Conservation (phyloP, 2,329 filamentous ascomycete genomes). For the Claviceps spartinae region DNA sequence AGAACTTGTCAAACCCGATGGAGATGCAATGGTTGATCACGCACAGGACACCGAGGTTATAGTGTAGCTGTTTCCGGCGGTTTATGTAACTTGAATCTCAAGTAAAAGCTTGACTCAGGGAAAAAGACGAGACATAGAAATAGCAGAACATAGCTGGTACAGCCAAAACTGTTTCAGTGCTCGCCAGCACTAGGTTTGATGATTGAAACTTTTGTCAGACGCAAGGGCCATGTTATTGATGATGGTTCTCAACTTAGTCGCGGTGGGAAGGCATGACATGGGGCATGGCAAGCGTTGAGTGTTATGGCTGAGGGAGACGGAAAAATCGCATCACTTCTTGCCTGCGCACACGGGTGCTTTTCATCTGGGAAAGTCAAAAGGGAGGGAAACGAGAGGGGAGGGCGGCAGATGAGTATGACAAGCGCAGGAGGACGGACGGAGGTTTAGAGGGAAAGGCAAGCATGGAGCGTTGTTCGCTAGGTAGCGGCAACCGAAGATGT, state of each 20-base stretch:
- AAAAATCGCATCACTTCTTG: not conserved
- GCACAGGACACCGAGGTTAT: slow-evolving; percentile 26
- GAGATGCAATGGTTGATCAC: slow-evolving; percentile 24
- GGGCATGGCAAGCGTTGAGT: slow-evolving; percentile 9
- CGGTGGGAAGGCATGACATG: slow-evolving; percentile 3
- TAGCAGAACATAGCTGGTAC: not conserved
- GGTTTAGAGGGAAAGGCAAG: not conserved
- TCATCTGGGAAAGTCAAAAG: not conserved
- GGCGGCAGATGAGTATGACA: not conserved
- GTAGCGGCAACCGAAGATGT: not conserved
- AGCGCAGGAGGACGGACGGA: not conserved
- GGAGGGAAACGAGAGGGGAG: not conserved
- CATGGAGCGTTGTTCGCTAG: not conserved
- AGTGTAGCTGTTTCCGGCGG: slow-evolving; percentile 7
- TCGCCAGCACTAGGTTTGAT: no score
- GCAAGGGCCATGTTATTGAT: slow-evolving; percentile 8
- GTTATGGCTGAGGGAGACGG: not conserved
- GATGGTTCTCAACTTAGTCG: slow-evolving; percentile 5
- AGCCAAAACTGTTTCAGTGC: no score
- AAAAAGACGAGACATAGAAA: not conserved
- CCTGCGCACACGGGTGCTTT: not conserved
- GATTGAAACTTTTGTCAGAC: not conserved
- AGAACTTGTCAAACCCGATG: slow-evolving; percentile 57
- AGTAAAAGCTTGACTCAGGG: not conserved
- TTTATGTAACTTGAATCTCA: not conserved